These are phyloP conservation scores for Dictyostelium capitatum DNA, from an alignment of 78 protist species.

Conservation along the genomic window DNA sequence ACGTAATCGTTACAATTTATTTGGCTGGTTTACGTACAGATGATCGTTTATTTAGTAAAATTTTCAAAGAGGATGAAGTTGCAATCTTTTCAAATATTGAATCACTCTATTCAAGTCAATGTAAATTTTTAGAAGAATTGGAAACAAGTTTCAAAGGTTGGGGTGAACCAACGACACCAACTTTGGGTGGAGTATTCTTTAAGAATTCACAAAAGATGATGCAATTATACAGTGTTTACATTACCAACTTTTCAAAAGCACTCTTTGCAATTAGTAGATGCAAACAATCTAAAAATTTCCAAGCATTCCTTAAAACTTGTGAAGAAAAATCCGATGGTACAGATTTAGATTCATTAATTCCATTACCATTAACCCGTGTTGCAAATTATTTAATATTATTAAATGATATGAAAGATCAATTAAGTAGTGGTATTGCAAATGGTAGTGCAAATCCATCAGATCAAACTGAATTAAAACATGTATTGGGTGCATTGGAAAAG, in stretches of 20 bases:
- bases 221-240: conserved; percentile 47
- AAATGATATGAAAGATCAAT: conserved; percentile 31
- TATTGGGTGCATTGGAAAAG: conserved; percentile 37
- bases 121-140: conserved; percentile 57
- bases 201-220: conserved; percentile 33
- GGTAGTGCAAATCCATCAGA: not conserved
- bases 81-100: conserved; percentile 66
- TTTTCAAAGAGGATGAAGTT: conserved; percentile 71
- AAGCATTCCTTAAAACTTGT: conserved; percentile 66
- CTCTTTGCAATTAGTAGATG: conserved; percentile 26
- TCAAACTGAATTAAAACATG: conserved; percentile 35
- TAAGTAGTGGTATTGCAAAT: not conserved
- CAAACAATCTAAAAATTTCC: conserved; percentile 76
- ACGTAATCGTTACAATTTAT: conserved; percentile 32
- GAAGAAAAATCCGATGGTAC: conserved; percentile 73
- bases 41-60: conserved; percentile 61
- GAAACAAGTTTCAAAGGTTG: conserved; percentile 28
- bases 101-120: conserved; percentile 38
- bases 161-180: conserved; percentile 37
- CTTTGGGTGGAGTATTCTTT: conserved; percentile 34
- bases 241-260: conserved; percentile 57
- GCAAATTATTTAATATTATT: conserved; percentile 34
- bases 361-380: conserved; percentile 36
- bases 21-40: conserved; percentile 56
- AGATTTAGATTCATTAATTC: conserved; percentile 49